Percentiles rank a stretch among this genome's conserved stretches.
These are phyloP conservation scores for Oehlia diaphana DNA, from an alignment of 192 early-diverging fungal genomes.

Conservation along the genomic window DNA sequence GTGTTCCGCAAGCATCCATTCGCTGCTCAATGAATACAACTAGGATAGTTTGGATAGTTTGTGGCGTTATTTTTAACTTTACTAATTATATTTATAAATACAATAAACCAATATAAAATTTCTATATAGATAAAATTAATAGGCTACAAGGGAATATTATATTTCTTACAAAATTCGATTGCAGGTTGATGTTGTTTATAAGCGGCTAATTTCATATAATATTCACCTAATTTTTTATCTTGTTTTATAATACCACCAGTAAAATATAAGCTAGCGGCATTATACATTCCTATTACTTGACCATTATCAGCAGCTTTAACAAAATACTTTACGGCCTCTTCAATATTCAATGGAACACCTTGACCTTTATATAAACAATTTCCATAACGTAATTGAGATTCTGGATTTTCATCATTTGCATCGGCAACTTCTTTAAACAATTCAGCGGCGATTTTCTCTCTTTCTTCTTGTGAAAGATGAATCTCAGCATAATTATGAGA, in stretches of 20 bases:
- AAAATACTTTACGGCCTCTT: not conserved
- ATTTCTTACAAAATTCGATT: not conserved
- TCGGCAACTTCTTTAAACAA: constrained; percentile 3
- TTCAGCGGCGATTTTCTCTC: not conserved
- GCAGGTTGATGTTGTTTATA: not conserved
- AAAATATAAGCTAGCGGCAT: not conserved
- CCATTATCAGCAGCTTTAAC: not conserved
- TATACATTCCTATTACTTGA: not conserved
- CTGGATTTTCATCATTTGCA: not conserved
- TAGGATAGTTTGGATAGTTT: too few relatives aligned
- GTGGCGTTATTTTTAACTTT: too few relatives aligned
- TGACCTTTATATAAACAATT: not conserved
- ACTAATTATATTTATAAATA: too few relatives aligned
- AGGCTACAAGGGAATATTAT: not conserved
- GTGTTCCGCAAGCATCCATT: too few relatives aligned
- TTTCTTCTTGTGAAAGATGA: not conserved
- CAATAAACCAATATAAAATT: too few relatives aligned
- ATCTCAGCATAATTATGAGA: not conserved
- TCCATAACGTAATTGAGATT: constrained; percentile 3
- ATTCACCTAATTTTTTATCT: not conserved
- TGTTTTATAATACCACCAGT: not conserved
- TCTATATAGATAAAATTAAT: too few relatives aligned
- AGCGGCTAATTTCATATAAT: not conserved
- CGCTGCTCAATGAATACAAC: too few relatives aligned
- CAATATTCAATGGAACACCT: not conserved